Evolutionary conservation across 2,329 filamentous ascomycete genomes (phyloP).

Genomic region (Chaetomiaceae sp.): DNA sequence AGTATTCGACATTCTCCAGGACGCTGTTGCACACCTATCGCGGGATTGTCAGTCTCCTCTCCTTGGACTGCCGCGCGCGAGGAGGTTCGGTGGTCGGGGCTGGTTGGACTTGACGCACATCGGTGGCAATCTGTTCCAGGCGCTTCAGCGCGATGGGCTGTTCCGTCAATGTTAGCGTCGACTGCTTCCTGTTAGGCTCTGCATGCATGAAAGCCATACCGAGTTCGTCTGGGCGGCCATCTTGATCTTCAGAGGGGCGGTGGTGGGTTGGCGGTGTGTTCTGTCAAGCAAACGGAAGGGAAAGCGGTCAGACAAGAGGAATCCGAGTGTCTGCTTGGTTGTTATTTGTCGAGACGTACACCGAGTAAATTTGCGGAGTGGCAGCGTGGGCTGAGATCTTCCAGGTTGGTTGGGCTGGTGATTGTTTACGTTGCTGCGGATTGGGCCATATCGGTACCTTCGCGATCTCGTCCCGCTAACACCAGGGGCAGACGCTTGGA

Average conservation of each 20-base stretch:
- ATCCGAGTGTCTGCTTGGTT: too few species aligned
- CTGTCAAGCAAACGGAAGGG: neutral
- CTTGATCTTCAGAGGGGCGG: neutral
- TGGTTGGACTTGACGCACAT: conserved; percentile 53
- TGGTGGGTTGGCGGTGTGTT: neutral
- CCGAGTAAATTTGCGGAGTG: neutral
- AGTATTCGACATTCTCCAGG: conserved; percentile 69
- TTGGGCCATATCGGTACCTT: neutral
- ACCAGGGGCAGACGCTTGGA: neutral
- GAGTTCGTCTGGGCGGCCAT: conserved; percentile 26
- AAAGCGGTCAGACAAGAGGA: too few species aligned
- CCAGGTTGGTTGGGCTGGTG: neutral
- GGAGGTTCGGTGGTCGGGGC: neutral
- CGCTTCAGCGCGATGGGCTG: conserved; percentile 73
- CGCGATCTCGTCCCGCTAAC: too few species aligned
- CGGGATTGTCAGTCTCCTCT: neutral
- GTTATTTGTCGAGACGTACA: neutral
- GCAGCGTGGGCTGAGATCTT: neutral
- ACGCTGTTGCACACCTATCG: conserved; percentile 75
- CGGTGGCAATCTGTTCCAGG: conserved; percentile 78
- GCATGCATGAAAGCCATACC: conserved; percentile 11
- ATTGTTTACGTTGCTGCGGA: conserved; percentile 6
- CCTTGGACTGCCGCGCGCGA: neutral
- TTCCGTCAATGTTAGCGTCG: conserved; percentile 10
- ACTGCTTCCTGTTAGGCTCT: neutral